A percentile compares a stretch with the other conserved stretches of the same genome.
Evolutionary conservation across 768 basidiomycete species (phyloP).

Genomic region (Galerina marginata): DNA sequence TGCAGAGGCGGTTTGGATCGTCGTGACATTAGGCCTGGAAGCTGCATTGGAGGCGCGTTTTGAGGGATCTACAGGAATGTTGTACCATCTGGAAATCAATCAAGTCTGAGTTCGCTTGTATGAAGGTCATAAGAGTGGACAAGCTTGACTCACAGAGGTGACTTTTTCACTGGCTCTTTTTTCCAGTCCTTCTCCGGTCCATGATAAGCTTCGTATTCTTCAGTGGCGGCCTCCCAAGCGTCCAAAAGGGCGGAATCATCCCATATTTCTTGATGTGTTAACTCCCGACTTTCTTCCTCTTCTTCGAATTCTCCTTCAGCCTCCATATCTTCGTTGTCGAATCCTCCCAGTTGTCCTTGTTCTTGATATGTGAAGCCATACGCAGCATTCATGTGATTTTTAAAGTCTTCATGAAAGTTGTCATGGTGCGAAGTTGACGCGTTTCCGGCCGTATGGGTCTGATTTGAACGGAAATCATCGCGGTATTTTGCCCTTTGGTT

Average conservation of each 20-base stretch:
- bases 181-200: constrained; percentile 79
- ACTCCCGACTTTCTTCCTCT: constrained; percentile 61
- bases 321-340: constrained; percentile 20
- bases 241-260: constrained; percentile 84
- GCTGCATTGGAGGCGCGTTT: not conserved
- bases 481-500: constrained; percentile 42
- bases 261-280: constrained; percentile 82
- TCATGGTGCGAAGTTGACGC: constrained; percentile 4
- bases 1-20: not conserved
- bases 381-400: constrained; percentile 13
- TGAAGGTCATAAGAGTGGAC: not conserved
- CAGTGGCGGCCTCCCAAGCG: constrained; percentile 85
- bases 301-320: constrained; percentile 38
- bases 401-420: not conserved
- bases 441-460: constrained; percentile 5
- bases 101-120: not conserved
- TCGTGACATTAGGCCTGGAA: too few species aligned
- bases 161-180: constrained; percentile 67
- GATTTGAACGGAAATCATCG: constrained; percentile 42
- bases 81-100: constrained; percentile 73
- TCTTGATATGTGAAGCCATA: not conserved
- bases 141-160: constrained; percentile 62
- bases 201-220: constrained; percentile 78
- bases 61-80: constrained; percentile 51
- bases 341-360: constrained; percentile 4